Conservation (phyloP, 495 filamentous ascomycete genomes). For the Clohesyomyces aquaticus region DNA sequence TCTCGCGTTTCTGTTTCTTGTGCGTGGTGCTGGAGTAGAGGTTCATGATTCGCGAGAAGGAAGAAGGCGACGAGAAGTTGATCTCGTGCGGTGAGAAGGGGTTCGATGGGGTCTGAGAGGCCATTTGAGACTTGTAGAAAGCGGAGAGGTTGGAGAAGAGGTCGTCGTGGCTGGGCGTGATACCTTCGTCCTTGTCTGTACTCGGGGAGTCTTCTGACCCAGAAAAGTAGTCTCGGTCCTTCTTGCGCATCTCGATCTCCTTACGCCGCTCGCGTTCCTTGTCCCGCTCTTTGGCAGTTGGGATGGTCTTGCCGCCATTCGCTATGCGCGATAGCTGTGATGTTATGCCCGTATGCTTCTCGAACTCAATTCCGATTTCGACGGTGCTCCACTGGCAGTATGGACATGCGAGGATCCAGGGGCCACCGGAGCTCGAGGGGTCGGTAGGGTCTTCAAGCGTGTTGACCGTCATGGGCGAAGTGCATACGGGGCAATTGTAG, state of each 20-base stretch:
- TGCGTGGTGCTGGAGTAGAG: constrained; percentile 73
- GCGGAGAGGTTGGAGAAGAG: constrained; percentile 44
- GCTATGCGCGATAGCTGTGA: constrained; percentile 69
- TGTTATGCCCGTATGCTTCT: constrained; percentile 82
- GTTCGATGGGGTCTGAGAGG: constrained; percentile 57
- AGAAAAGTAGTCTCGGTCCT: constrained; percentile 20
- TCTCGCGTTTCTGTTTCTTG: constrained; percentile 67
- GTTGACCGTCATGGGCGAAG: constrained; percentile 74
- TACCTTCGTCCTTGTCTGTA: constrained; percentile 42
- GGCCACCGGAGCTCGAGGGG: constrained; percentile 42
- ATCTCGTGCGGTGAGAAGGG: constrained; percentile 51
- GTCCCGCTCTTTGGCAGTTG: constrained; percentile 50
- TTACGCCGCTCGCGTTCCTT: constrained; percentile 41
- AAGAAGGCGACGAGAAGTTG: constrained; percentile 75
- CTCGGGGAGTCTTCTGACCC: constrained; percentile 27
- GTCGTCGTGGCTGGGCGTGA: constrained; percentile 53
- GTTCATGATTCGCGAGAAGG: constrained; percentile 86
- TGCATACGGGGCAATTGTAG: constrained; percentile 90
- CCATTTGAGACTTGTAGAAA: constrained; percentile 63
- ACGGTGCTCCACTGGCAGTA: constrained; percentile 91
- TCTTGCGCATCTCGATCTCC: constrained; percentile 11
- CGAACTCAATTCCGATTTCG: constrained; percentile 88
- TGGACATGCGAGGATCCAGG: constrained; percentile 79
- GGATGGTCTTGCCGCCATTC: constrained; percentile 55
- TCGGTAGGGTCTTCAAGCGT: constrained; percentile 57